Percentiles rank a stretch among this genome's conserved stretches.
phyloP scores from a whole-genome alignment of 2,329 filamentous ascomycete species.

The Exophiala sp. region DNA sequence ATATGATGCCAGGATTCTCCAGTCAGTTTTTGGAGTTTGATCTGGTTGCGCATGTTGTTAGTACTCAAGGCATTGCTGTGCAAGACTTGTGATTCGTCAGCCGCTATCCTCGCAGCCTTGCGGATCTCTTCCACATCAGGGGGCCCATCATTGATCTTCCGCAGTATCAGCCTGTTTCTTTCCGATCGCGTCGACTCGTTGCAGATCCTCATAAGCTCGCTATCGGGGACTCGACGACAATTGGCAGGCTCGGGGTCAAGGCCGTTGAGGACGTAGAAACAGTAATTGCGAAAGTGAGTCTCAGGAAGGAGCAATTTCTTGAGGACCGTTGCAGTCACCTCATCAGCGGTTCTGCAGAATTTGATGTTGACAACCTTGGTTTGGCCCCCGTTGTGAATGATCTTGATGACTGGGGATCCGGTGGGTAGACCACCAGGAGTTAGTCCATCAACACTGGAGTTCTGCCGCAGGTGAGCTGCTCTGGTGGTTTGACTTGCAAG shows the following conservation, averaged over 20 bases:
- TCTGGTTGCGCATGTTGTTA: conserved; percentile 69
- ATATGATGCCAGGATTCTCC: conserved; percentile 82
- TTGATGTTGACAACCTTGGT: conserved; percentile 93
- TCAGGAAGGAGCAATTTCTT: conserved; percentile 83
- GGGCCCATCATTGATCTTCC: conserved; percentile 87
- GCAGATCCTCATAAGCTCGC: conserved; percentile 84
- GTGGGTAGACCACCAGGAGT: conserved; percentile 79
- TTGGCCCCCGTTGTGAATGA: conserved; percentile 85
- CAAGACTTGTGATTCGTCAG: conserved; percentile 74
- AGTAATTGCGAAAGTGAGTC: conserved; percentile 89
- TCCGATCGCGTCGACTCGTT: conserved; percentile 80
- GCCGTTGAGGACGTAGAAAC: conserved; percentile 88
- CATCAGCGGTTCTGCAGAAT: conserved; percentile 83
- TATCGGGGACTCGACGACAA: conserved; percentile 76
- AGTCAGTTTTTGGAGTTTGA: conserved; percentile 82
- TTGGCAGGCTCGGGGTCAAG: conserved; percentile 74
- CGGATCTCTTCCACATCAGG: conserved; percentile 82
- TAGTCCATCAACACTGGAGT: conserved; percentile 77
- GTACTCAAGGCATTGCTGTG: conserved; percentile 56
- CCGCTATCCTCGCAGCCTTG: conserved; percentile 78
- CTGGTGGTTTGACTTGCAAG: conserved; percentile 58
- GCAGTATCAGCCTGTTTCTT: conserved; percentile 79
- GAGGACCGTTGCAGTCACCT: conserved; percentile 83
- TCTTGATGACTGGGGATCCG: conserved; percentile 82
- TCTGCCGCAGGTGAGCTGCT: conserved; percentile 66